Conservation (phyloP, 2,329 filamentous ascomycete species). For the Trichoderma sp. region DNA sequence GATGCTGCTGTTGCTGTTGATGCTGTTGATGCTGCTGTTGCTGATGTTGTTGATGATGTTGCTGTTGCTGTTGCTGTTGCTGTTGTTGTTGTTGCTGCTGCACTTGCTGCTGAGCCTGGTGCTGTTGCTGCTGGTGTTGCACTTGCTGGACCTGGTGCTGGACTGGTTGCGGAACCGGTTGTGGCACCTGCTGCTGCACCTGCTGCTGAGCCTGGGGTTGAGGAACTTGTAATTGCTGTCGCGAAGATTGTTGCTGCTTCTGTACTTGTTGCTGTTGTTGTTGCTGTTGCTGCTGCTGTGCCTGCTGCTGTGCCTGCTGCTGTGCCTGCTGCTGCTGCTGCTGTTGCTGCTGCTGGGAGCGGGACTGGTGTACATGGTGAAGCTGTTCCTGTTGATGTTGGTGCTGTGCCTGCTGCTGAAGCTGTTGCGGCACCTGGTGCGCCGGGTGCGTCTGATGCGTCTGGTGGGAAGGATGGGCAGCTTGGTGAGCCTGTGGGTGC, state of each 20-base stretch:
- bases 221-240: slow-evolving; percentile 8
- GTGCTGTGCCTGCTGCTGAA: slow-evolving; percentile 27
- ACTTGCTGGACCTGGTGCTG: slow-evolving; percentile 23
- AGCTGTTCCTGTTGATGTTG: slow-evolving; percentile 29
- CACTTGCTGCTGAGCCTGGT: background rate
- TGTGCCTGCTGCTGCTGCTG: slow-evolving; percentile 27
- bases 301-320: slow-evolving; percentile 25
- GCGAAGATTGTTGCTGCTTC: slow-evolving; percentile 19
- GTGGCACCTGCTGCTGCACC: slow-evolving; percentile 20
- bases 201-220: slow-evolving; percentile 6
- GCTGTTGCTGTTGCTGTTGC: slow-evolving; percentile 21
- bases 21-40: slow-evolving; percentile 28
- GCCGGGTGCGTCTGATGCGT: slow-evolving; percentile 13
- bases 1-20: slow-evolving; percentile 27
- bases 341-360: slow-evolving; percentile 29
- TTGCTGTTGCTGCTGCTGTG: slow-evolving; percentile 29
- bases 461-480: slow-evolving; percentile 25
- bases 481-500: slow-evolving; percentile 27
- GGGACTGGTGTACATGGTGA: slow-evolving; percentile 27
- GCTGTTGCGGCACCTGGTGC: slow-evolving; percentile 12
- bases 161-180: slow-evolving; percentile 23
- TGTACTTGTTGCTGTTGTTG: slow-evolving; percentile 2
- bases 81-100: slow-evolving; percentile 2
- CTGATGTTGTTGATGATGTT: slow-evolving; percentile 24
- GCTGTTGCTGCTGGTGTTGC: background rate